Conservation (phyloP, 306 rosid genomes). For the Coriaria nepalensis region DNA sequence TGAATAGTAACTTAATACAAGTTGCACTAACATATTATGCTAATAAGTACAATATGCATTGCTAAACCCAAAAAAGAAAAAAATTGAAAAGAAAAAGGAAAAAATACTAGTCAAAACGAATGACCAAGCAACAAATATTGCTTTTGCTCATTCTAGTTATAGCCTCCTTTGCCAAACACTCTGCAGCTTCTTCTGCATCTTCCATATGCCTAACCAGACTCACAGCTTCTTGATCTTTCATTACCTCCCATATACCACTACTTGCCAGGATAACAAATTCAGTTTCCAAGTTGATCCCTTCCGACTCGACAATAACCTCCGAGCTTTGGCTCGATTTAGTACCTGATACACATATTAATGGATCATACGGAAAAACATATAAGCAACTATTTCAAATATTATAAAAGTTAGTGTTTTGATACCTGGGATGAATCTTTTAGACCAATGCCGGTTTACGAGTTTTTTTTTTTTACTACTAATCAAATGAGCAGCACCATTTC, state of each 20-base stretch:
- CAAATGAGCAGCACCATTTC: conserved; percentile 59
- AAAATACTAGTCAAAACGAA: conserved; percentile 48
- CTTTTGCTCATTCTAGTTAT: conserved; percentile 60
- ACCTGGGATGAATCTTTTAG: conserved; percentile 44
- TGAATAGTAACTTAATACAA: too few species aligned
- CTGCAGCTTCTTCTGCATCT: conserved; percentile 72
- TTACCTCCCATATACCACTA: conserved; percentile 85
- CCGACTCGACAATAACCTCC: conserved; percentile 37
- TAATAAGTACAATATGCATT: too few species aligned
- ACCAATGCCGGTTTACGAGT: conserved; percentile 34
- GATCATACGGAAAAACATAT: not conserved
- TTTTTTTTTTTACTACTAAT: conserved; percentile 18
- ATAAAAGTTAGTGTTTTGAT: not conserved
- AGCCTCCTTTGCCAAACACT: conserved; percentile 74
- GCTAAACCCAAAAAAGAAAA: not conserved
- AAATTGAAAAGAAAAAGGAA: not conserved
- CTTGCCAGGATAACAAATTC: conserved; percentile 76
- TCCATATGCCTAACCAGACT: conserved; percentile 59
- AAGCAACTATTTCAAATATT: not conserved
- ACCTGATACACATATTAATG: conserved; percentile 7
- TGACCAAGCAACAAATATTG: conserved; percentile 65
- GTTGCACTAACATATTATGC: too few species aligned
- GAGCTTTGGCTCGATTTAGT: conserved; percentile 23
- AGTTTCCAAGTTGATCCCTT: conserved; percentile 34
- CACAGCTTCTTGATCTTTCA: conserved; percentile 88